Evolutionary conservation across 2,329 filamentous ascomycete species (phyloP).

Genomic region (Penicillium expansum): DNA sequence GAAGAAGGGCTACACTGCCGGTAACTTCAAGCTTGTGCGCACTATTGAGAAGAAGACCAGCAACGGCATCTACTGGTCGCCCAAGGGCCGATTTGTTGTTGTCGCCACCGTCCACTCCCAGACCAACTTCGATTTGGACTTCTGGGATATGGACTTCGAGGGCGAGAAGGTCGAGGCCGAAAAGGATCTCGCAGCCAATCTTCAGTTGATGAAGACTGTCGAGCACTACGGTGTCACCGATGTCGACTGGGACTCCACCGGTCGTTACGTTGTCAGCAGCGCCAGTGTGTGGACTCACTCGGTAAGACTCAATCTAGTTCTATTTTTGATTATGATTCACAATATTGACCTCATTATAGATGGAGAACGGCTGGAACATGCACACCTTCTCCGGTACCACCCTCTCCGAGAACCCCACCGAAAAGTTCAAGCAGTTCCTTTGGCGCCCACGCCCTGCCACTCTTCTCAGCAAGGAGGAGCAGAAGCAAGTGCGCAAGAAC

Average conservation of each 20-base stretch:
- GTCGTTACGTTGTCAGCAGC: constrained; percentile 89
- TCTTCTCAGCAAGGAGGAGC: constrained; percentile 93
- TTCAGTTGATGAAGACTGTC: constrained; percentile 87
- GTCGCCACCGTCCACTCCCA: constrained; percentile 90
- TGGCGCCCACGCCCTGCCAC: constrained; percentile 91
- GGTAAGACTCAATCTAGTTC: constrained; percentile 55
- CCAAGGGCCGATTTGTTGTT: constrained; percentile 89
- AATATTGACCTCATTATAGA: constrained; percentile 53
- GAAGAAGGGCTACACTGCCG: constrained; percentile 79
- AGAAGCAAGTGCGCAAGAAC: constrained; percentile 97
- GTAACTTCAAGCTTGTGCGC: constrained; percentile 94
- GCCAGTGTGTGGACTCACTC: constrained; percentile 94
- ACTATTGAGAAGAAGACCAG: constrained; percentile 99
- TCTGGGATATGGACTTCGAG: constrained; percentile 97
- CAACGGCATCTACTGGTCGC: constrained; percentile 99
- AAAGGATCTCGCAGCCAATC: constrained; percentile 90
- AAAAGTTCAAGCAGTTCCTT: constrained; percentile 96
- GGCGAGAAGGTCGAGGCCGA: constrained; percentile 91
- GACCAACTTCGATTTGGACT: constrained; percentile 93
- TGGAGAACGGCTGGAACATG: constrained; percentile 98
- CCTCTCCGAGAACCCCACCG: constrained; percentile 84
- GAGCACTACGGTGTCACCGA: constrained; percentile 98
- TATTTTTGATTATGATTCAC: constrained; percentile 6
- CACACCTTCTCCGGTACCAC: constrained; percentile 94
- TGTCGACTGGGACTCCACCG: constrained; percentile 96